Evolutionary conservation across 2,329 filamentous ascomycete genomes (phyloP).

Genomic region (Nemania sp.): DNA sequence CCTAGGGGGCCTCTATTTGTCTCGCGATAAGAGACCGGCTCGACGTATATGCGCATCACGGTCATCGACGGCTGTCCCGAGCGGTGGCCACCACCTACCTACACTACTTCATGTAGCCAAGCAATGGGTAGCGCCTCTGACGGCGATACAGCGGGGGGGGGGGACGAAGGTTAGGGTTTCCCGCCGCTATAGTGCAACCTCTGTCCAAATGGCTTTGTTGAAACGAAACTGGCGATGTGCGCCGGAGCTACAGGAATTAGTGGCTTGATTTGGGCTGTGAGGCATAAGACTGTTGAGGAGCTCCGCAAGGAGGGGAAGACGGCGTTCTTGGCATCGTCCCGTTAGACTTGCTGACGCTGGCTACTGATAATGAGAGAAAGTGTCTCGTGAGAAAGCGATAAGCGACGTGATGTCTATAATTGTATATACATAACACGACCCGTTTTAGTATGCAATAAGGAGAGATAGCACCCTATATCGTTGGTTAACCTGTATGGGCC

Average conservation of each 20-base stretch:
- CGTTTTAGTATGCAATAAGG: too few relatives aligned
- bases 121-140: not conserved
- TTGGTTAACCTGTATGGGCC: too few relatives aligned
- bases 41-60: too few relatives aligned
- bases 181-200: constrained; percentile 6
- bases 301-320: constrained; percentile 6
- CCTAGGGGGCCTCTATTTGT: too few relatives aligned
- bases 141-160: not conserved
- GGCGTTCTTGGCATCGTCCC: constrained; percentile 3
- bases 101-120: constrained; percentile 4
- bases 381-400: too few relatives aligned
- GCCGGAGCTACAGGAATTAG: constrained; percentile 19
- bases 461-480: too few relatives aligned
- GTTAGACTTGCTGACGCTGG: constrained; percentile 16
- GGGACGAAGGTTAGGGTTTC: not conserved
- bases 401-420: too few relatives aligned
- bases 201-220: not conserved
- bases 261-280: constrained; percentile 8
- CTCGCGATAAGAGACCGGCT: too few relatives aligned
- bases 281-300: constrained; percentile 9
- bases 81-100: too few relatives aligned
- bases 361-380: not conserved
- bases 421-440: too few relatives aligned
- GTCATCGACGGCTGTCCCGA: too few relatives aligned
- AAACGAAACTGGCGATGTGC: constrained; percentile 20